Base-by-base conservation (phyloP, 2,329 filamentous ascomycete genomes). In the Trichothecium roseum region DNA sequence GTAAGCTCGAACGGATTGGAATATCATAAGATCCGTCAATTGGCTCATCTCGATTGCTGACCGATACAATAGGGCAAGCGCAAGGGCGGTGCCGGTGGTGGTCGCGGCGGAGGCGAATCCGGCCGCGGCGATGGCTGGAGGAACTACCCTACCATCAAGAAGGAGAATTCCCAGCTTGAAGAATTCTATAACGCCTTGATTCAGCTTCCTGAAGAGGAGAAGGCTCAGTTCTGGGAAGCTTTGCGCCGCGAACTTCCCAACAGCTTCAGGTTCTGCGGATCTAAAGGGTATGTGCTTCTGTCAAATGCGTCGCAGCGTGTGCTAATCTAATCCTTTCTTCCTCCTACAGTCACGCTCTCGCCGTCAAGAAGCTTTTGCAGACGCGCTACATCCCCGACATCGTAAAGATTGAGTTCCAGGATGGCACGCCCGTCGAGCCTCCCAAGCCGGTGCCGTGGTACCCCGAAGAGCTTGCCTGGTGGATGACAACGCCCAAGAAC, bases 401-500 rank as follows among this genome's bases (percentile, higher is more conserved):
- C 47, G 80, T 78, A 35, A 78, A 80, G 40, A 91, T 94, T 54
- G 74, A 84, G 53, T 75, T 84, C 57, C 76, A 79, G 53, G 86
- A 98, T 59, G 89, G 84, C 51, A 71, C 81, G 49, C 70, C 72
- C 12, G 88, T 96, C 45, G 78, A 88, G 42, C 78, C 91, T 10
- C 91, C 91, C 8, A 70, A 76, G 53, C 74, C 84, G 1, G 81
- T 98, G 38, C 67, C 78, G 22, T 96, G 89, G 86, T 98, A 94
- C 57, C 91, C 91, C 29, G 87, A 96, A 54, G 77, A 85, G 52
- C 78, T 98, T 41, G 91, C 91, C 34, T 98, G 93, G 83, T 87
- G 80, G 60, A 96, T 96, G 87, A 94, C 88, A 31, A 96, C 89
- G 5, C 86, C 91, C 42, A 98, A 96, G 71, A 88, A 94, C 53